Conservation (phyloP, 306 rosid species). For the Fagus crenata region DNA sequence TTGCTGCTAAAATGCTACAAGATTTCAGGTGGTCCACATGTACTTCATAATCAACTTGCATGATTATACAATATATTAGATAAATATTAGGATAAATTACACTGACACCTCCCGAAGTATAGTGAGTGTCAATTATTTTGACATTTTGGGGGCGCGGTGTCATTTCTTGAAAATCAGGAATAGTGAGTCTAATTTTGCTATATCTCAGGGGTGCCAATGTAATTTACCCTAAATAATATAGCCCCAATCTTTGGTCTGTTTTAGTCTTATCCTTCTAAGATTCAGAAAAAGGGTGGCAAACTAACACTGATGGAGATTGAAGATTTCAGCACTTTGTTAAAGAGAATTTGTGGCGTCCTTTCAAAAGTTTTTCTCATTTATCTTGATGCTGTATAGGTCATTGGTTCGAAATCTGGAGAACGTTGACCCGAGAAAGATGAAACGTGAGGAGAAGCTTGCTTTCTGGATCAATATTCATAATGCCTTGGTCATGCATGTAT, state of each 20-base stretch:
- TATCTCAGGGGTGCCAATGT: too few relatives aligned
- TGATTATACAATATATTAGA: not conserved
- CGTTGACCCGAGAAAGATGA: conserved; percentile 39
- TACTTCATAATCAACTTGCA: not conserved
- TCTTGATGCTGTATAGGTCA: conserved; percentile 24
- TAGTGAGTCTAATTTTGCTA: too few relatives aligned
- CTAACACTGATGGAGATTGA: not conserved
- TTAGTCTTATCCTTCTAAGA: not conserved
- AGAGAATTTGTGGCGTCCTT: not conserved
- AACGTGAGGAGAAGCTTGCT: conserved; percentile 44
- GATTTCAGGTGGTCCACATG: conserved; percentile 28
- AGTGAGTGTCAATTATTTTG: too few relatives aligned
- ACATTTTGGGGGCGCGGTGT: too few relatives aligned
- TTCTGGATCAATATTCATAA: conserved; percentile 51
- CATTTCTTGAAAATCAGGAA: too few relatives aligned
- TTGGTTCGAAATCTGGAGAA: conserved; percentile 41
- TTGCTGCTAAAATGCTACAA: conserved; percentile 36
- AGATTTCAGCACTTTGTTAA: not conserved
- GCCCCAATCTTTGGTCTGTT: not conserved
- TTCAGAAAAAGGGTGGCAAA: not conserved
- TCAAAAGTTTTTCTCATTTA: not conserved
- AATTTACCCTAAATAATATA: too few relatives aligned
- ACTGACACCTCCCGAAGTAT: too few relatives aligned
- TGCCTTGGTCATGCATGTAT: conserved; percentile 47
- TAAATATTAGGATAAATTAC: not conserved